A percentile compares a stretch with the other conserved stretches of the same genome.
Conservation (phyloP, 2,329 filamentous ascomycete species). For the Zarea fungicola region DNA sequence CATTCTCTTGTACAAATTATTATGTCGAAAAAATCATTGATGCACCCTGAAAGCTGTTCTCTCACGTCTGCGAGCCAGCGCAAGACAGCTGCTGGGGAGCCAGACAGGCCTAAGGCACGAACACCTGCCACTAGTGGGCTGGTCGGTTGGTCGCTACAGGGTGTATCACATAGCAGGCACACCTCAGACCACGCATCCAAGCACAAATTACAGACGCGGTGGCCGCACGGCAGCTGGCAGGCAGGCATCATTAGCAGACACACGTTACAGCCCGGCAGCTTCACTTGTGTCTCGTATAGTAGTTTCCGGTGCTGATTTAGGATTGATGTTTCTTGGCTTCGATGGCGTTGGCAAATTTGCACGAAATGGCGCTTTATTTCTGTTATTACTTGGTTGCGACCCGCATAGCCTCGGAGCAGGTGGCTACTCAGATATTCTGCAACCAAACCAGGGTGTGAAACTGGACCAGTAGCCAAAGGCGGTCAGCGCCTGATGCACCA, state of each 20-base stretch:
- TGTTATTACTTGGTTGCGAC: not conserved
- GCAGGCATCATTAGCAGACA: not conserved
- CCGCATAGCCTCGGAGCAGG: not conserved
- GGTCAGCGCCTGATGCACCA: not conserved
- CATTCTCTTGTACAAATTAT: not conserved
- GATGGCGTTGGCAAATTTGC: not conserved
- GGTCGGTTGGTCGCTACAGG: not conserved
- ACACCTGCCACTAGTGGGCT: not conserved
- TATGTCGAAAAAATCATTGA: slow-evolving; percentile 1
- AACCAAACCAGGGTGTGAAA: not conserved
- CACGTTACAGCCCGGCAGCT: not conserved
- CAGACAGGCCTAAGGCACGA: not conserved
- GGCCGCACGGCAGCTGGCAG: not conserved
- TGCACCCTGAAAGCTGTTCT: not conserved
- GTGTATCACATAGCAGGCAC: not conserved
- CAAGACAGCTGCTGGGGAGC: not conserved
- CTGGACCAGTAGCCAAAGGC: not conserved
- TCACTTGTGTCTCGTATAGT: not conserved
- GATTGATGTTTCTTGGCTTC: not conserved
- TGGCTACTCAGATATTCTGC: not conserved
- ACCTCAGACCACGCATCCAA: not conserved
- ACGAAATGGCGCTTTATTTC: not conserved
- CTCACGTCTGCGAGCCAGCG: not conserved
- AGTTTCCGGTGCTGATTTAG: not conserved
- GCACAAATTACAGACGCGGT: not conserved